A percentile compares a stretch with the other conserved stretches of the same genome.
These are phyloP conservation scores for Coprinopsis marcescibilis DNA, from an alignment of 768 basidiomycete species.

Conservation along the genomic window DNA sequence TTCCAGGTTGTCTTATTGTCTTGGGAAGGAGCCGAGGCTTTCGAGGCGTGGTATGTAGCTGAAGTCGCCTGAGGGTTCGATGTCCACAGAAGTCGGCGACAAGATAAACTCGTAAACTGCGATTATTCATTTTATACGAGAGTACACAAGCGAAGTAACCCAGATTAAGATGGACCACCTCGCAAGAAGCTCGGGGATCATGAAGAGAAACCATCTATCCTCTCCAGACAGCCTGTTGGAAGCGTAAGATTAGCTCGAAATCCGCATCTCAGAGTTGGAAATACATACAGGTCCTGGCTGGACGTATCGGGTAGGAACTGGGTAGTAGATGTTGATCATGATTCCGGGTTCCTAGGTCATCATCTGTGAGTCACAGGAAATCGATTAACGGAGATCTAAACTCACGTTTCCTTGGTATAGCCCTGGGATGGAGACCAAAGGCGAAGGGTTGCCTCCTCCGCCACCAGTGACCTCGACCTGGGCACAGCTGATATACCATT, in stretches of 20 bases:
- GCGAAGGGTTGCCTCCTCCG: slow-evolving; percentile 16
- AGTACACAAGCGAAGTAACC: neutral
- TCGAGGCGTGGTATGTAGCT: too few relatives aligned
- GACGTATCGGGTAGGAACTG: slow-evolving; percentile 14
- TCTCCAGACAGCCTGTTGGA: slow-evolving; percentile 14
- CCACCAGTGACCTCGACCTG: slow-evolving; percentile 34
- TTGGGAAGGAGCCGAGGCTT: too few relatives aligned
- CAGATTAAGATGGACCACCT: neutral
- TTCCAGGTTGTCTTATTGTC: too few relatives aligned
- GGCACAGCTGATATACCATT: slow-evolving; percentile 31
- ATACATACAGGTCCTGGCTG: slow-evolving; percentile 17
- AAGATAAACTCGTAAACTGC: too few relatives aligned
- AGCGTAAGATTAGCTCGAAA: neutral
- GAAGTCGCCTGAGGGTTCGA: too few relatives aligned
- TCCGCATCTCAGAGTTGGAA: neutral
- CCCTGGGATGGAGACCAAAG: slow-evolving; percentile 23
- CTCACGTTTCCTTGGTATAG: slow-evolving; percentile 23
- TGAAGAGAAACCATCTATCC: slow-evolving; percentile 7
- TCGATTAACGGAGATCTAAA: neutral
- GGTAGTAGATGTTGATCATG: slow-evolving; percentile 18
- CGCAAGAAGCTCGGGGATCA: too few relatives aligned
- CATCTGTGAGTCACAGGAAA: neutral
- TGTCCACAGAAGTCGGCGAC: too few relatives aligned
- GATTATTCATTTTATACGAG: too few relatives aligned
- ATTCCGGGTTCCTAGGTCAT: slow-evolving; percentile 15